Conservation (phyloP, 306 rosid species). For the Luffa acutangula region DNA sequence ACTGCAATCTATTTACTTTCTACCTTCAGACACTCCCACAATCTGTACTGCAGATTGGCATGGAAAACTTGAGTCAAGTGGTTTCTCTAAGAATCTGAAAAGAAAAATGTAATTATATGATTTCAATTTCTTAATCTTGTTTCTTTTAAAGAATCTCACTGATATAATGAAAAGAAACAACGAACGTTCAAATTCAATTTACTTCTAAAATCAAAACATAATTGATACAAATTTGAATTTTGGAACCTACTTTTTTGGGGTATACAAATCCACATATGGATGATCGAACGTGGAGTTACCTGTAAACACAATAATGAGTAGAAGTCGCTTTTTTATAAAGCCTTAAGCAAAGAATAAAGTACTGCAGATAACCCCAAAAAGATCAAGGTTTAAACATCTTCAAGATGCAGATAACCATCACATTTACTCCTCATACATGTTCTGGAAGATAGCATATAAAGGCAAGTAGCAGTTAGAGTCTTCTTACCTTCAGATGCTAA, state of each 20-base stretch:
- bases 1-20: constrained; percentile 22
- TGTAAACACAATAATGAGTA: not conserved
- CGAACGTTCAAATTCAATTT: not conserved
- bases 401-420: not conserved
- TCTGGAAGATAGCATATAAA: not conserved
- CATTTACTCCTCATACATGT: not conserved
- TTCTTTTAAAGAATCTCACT: not conserved
- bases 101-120: not conserved
- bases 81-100: constrained; percentile 18
- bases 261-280: constrained; percentile 19
- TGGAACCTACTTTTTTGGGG: constrained; percentile 36
- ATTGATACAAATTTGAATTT: constrained; percentile 5
- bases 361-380: not conserved
- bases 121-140: not conserved
- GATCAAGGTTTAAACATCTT: not conserved
- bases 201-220: too few species aligned
- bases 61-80: constrained; percentile 13
- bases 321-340: not conserved
- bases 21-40: constrained; percentile 15
- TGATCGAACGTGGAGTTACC: constrained; percentile 22
- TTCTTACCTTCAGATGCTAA: constrained; percentile 66
- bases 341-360: not conserved
- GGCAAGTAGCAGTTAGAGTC: not conserved
- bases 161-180: not conserved
- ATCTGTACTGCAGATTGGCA: constrained; percentile 13